These are phyloP conservation scores for Rosa lucieae DNA, from an alignment of 306 rosid genomes.

Conservation along the genomic window DNA sequence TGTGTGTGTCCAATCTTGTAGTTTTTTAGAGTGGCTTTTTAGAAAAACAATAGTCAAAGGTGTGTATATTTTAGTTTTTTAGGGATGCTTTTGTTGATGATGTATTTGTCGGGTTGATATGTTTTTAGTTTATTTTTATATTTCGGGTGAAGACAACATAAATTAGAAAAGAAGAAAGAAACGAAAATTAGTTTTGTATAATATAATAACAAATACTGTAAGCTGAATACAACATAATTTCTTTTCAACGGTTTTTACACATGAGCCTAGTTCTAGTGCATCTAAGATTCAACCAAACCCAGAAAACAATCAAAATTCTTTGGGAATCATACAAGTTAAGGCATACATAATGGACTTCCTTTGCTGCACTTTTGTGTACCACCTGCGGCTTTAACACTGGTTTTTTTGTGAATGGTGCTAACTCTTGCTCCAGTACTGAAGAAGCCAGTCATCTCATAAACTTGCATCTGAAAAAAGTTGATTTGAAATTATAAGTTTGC, in stretches of 20 bases:
- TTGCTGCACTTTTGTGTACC: not conserved
- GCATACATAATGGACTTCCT: constrained; percentile 3
- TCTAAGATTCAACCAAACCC: not conserved
- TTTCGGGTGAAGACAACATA: too few species aligned
- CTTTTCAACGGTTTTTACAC: not conserved
- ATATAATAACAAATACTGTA: not conserved
- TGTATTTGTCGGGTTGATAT: too few species aligned
- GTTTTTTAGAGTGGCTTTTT: too few species aligned
- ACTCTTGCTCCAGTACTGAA: constrained; percentile 1
- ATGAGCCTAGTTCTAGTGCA: not conserved
- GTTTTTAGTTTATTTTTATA: too few species aligned
- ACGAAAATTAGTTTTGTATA: not conserved
- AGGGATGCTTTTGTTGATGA: too few species aligned
- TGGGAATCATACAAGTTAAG: constrained; percentile 2
- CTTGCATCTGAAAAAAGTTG: constrained; percentile 12
- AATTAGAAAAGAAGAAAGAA: not conserved
- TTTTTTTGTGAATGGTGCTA: not conserved
- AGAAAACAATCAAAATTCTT: not conserved
- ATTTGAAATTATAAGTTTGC: not conserved
- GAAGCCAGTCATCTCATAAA: constrained; percentile 1
- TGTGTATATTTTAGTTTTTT: too few species aligned
- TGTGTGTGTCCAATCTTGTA: too few species aligned
- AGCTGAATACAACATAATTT: not conserved
- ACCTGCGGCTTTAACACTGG: not conserved
- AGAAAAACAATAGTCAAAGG: too few species aligned